Percentiles rank a stretch among this genome's conserved stretches.
phyloP scores from a whole-genome alignment of 768 basidiomycete species.

The Kwoniella mangroviensis region DNA sequence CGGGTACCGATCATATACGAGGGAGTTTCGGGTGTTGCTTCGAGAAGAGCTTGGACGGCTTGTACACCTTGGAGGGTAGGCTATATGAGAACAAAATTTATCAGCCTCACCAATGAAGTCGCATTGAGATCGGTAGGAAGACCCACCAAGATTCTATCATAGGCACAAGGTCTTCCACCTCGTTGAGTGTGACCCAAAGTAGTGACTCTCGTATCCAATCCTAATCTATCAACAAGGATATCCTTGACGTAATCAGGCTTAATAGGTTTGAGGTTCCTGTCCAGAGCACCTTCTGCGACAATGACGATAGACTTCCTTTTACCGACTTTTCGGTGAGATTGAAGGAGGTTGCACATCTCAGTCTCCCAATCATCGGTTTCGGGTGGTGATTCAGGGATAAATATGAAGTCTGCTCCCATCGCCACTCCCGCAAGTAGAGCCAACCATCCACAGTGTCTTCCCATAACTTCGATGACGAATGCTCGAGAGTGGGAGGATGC shows the following conservation, averaged over 20 bases:
- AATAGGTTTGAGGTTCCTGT: constrained; percentile 86
- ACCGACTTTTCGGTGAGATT: constrained; percentile 80
- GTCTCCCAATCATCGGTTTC: constrained; percentile 80
- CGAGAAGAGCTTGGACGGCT: constrained; percentile 84
- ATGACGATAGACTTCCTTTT: constrained; percentile 99
- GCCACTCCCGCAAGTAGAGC: constrained; percentile 90
- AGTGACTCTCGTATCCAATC: constrained; percentile 93
- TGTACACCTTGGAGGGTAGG: constrained; percentile 96
- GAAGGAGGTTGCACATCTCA: constrained; percentile 83
- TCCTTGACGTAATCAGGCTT: constrained; percentile 87
- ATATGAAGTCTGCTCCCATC: constrained; percentile 91
- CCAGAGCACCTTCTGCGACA: constrained; percentile 94
- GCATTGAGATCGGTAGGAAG: neutral
- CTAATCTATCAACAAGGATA: constrained; percentile 80
- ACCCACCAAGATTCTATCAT: constrained; percentile 84
- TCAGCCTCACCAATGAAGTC: neutral
- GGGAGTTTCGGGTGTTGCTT: constrained; percentile 83
- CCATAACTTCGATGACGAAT: constrained; percentile 99
- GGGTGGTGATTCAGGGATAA: constrained; percentile 94
- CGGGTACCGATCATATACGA: constrained; percentile 96
- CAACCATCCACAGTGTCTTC: constrained; percentile 99
- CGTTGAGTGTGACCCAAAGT: constrained; percentile 96
- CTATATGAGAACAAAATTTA: constrained; percentile 58
- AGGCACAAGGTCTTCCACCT: constrained; percentile 90
- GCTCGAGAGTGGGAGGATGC: constrained; percentile 94